Base-by-base conservation (phyloP, 2,329 filamentous ascomycete species). In the Penicillium sp. region DNA sequence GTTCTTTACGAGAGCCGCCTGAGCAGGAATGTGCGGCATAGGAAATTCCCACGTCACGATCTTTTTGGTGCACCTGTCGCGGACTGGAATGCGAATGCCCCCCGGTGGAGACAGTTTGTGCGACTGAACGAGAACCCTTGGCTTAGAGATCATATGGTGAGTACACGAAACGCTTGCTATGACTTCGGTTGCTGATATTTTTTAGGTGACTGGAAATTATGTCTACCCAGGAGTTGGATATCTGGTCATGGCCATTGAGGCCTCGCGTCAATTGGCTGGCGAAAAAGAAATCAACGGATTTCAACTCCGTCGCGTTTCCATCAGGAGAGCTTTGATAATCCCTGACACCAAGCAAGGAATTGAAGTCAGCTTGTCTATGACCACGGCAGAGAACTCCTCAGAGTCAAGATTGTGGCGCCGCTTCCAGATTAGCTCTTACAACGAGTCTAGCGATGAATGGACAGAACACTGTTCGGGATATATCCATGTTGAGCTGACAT, bases 401-500 rank as follows among this genome's bases (percentile, higher is more conserved):
- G 47, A 55, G 8, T 57, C 58, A 6, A 54, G 50, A 15, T 37
- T 46, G 1, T 68, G 64, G 65, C 60, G 54, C 6, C 57, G 56
- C n/a, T 70, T 69, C 45, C 52, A 58, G 4, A 59, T 69, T 18
- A 59, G 54, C 44, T 69, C 66, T 1, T 67, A 65, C 48, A 62
- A 64, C 43, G 46, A 54, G 4, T 54, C 53, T 8, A 59, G 56
- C 8, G 56, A 65, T 18, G 52, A 62, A 10, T 71, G 68, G 69
- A 63, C 60, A 24, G 65, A 71, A 39, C 66, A 72, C 49, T 69
- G 68, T 49, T 57, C 54, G 32, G 69, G 68, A 1, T 56, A 63
- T 28, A 60, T 71, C 18, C 47, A 55, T 5, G 49, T 63, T 6
- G 63, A 69, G 28, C 49, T 52, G 3, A 9, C 33, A 10, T 10